Percentiles rank a stretch among this genome's conserved stretches.
Conservation (phyloP, 2,329 filamentous ascomycete genomes). For the Elsinoe australis region DNA sequence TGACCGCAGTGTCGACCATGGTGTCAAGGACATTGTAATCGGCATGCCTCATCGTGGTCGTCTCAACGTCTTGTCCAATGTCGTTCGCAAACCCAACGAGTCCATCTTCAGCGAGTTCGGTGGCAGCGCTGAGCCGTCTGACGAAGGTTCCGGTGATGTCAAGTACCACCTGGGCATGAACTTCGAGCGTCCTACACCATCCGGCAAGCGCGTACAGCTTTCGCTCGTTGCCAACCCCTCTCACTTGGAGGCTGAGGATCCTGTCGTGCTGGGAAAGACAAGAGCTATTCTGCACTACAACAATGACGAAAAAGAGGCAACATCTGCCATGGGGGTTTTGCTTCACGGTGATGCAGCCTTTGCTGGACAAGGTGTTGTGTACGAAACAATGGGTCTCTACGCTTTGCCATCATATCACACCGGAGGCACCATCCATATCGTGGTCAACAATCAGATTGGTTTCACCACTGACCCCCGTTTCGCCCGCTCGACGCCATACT, state of each 20-base stretch:
- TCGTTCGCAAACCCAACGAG: slow-evolving; percentile 97
- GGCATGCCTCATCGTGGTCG: slow-evolving; percentile 99
- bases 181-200: slow-evolving; percentile 96
- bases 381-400: slow-evolving; percentile 97
- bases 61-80: slow-evolving; percentile 95
- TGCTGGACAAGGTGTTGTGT: slow-evolving; percentile 92
- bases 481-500: slow-evolving; percentile 94
- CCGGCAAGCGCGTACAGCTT: slow-evolving; percentile 97
- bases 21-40: slow-evolving; percentile 98
- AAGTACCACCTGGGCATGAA: slow-evolving; percentile 99
- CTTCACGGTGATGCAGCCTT: slow-evolving; percentile 97
- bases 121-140: slow-evolving; percentile 75
- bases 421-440: slow-evolving; percentile 90
- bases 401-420: slow-evolving; percentile 93
- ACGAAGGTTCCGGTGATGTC: slow-evolving; percentile 96
- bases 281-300: slow-evolving; percentile 99
- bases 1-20: slow-evolving; percentile 95
- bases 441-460: slow-evolving; percentile 99
- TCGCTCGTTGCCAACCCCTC: slow-evolving; percentile 97
- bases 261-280: slow-evolving; percentile 94
- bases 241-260: slow-evolving; percentile 95
- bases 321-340: slow-evolving; percentile 87
- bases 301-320: slow-evolving; percentile 83
- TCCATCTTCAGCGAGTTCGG: slow-evolving; percentile 99
- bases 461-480: slow-evolving; percentile 98